Base-by-base conservation (phyloP, 257 asterid genomes). In the Primulina eburnea region DNA sequence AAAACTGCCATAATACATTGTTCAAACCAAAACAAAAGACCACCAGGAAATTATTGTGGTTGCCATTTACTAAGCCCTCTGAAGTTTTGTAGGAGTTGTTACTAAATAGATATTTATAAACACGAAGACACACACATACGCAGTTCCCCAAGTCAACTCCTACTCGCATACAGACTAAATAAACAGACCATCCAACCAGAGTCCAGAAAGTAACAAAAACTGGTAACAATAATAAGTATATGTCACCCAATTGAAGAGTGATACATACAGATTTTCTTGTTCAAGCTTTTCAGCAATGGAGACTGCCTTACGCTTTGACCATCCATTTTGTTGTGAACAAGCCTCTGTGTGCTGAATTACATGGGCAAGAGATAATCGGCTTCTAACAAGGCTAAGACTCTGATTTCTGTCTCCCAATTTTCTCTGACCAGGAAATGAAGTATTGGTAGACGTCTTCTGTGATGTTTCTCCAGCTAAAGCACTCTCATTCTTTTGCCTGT, bases 281-380 rank as follows among this genome's bases (percentile, higher is more conserved):
- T 94, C 99, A 37, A 94, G 95, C 83, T 93, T 93, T 75, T 90
- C 96, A 43, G 99, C 99, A 30, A 93, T 89, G 30, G 99, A 89
- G 67, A 90, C 89, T 7, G 96, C 97, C 73, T 89, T 94, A 63
- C 84, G 89, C 71, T 83, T 85, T 40, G 99, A 91, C 99, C 99
- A 94, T 70, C 92, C 88, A 74, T 71, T 71, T 59, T 82, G 91
- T 61, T 73, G 90, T 0, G 92, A 73, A 77, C 80, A 76, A 67
- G 90, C 92, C 72, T 91, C 97, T 16, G 86, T 95, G 72, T 86
- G 97, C 83, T 91, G 95, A 79, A 94, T 85, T 74, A 94, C 96
- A 62, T 86, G 91, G 68, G 95, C 99, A 76, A 94, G 95, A 69
- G 99, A 89, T 64, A 89, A 88, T 84, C 87, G 91, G 71, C 97